Conservation (phyloP, 139 green algal species). For the Ettlia oleoabundans region DNA sequence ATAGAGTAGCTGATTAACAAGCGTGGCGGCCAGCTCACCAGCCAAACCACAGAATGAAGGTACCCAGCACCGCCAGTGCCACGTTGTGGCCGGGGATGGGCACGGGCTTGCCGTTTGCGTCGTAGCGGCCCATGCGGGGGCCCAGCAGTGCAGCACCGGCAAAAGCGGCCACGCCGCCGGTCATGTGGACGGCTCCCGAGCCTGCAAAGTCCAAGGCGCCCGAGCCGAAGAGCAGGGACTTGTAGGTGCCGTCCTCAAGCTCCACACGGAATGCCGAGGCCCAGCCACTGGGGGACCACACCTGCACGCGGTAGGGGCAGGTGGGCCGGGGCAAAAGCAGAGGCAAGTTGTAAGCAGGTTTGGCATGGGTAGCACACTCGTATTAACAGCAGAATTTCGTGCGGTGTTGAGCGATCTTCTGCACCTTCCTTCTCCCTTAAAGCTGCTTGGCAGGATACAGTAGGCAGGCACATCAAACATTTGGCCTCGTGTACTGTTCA, state of each 20-base stretch:
- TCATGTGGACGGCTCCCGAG: slow-evolving; percentile 68
- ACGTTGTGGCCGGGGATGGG: slow-evolving; percentile 82
- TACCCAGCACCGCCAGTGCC: slow-evolving; percentile 63
- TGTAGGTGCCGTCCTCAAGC: background rate
- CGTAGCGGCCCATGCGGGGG: slow-evolving; percentile 91
- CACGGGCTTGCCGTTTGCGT: slow-evolving; percentile 77
- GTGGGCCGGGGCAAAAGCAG: no score
- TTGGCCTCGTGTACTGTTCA: background rate
- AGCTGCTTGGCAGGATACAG: no score
- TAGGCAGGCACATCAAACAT: no score
- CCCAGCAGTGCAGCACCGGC: slow-evolving; percentile 84
- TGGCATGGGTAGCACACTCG: no score
- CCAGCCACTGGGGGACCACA: slow-evolving; percentile 60
- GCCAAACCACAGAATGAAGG: slow-evolving; percentile 91
- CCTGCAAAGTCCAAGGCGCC: slow-evolving; percentile 68
- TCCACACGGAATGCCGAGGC: slow-evolving; percentile 35
- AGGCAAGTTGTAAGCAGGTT: no score
- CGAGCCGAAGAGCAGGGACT: slow-evolving; percentile 34
- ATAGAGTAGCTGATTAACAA: no score
- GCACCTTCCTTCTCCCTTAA: no score
- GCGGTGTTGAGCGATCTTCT: no score
- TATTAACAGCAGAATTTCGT: no score
- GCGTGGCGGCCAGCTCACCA: slow-evolving; percentile 63
- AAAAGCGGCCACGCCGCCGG: slow-evolving; percentile 80
- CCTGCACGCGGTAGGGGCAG: slow-evolving; percentile 48